Base-by-base conservation (phyloP, 306 rosid genomes). In the Ormosia semicastrata region DNA sequence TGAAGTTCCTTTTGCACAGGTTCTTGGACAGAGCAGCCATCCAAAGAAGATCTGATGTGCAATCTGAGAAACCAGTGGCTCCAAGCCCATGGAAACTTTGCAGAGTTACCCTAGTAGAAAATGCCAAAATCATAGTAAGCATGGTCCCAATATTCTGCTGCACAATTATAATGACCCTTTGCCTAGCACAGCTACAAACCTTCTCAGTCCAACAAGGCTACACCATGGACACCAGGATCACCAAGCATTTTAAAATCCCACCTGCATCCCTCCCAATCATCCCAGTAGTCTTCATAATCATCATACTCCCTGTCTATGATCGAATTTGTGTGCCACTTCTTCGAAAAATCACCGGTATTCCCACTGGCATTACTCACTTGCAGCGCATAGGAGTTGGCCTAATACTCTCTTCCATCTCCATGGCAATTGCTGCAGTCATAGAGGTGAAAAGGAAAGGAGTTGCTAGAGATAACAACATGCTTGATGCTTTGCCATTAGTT, bases 161-260 rank as follows among this genome's bases (percentile, higher is more conserved):
- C 88, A 89, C 99, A 80, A 90, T 93, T 15, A 82, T 90, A 63
- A 91, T 95, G 97, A 95, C 97, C 6, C 97, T 95, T 36, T 95
- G 99, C 81, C 75, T 93, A 43, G 99, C 99, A 43, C 99, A 95
- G 46, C 97, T 95, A 46, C 99, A 93, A 84, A 95, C 99, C 29
- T 93, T 93, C 83, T 95, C 98, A 73, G 80, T 95, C 85, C 89
- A 86, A 34, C 99, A 95, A 81, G 93, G 90, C 29, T 30, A 24
- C 33, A 90, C 98, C 44, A 93, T 93, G 99, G 90, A 95, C 91
- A 87, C 87, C 9, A 89, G 58, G 3, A 12, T 95, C 66, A 63
- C 89, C 11, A 81, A 86, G 12, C 46, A 88, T 8, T 90, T 93
- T 44, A 37, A 89, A 54, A 90, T 95, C 82, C 98, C 99, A 53